Conservation (phyloP, 139 green algal genomes). For the Coelastrella sp. region DNA sequence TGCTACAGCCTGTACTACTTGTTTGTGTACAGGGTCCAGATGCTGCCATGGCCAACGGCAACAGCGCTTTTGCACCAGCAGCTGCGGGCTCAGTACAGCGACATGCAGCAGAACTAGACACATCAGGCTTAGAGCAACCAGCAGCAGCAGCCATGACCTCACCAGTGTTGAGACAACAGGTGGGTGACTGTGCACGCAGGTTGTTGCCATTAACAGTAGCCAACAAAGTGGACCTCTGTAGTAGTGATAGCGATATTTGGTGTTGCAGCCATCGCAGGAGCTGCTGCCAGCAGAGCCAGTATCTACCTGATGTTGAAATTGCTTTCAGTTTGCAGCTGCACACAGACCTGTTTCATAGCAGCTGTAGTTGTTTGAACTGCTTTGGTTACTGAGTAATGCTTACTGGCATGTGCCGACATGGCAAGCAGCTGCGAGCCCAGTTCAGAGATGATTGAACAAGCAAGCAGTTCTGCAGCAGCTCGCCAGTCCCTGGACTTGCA, state of each 20-base stretch:
- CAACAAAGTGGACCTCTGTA: no score
- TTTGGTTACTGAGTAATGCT: not conserved
- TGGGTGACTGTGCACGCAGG: not conserved
- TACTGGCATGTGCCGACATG: no score
- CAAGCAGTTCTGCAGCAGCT: no score
- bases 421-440: no score
- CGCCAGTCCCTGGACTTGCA: no score
- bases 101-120: slow-evolving; percentile 11
- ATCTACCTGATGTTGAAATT: no score
- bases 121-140: not conserved
- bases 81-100: not conserved
- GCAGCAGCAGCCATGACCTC: slow-evolving; percentile 5
- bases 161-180: slow-evolving; percentile 21
- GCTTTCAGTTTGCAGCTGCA: not conserved
- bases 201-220: no score
- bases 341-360: not conserved
- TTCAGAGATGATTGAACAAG: no score
- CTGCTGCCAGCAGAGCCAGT: no score
- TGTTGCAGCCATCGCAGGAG: no score
- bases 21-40: slow-evolving; percentile 22
- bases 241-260: no score
- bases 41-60: slow-evolving; percentile 10
- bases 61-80: not conserved
- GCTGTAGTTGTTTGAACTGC: not conserved
- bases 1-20: no score